These are phyloP conservation scores for Trichoderma sp. DNA, from an alignment of 2,329 filamentous ascomycete species.

Conservation along the genomic window DNA sequence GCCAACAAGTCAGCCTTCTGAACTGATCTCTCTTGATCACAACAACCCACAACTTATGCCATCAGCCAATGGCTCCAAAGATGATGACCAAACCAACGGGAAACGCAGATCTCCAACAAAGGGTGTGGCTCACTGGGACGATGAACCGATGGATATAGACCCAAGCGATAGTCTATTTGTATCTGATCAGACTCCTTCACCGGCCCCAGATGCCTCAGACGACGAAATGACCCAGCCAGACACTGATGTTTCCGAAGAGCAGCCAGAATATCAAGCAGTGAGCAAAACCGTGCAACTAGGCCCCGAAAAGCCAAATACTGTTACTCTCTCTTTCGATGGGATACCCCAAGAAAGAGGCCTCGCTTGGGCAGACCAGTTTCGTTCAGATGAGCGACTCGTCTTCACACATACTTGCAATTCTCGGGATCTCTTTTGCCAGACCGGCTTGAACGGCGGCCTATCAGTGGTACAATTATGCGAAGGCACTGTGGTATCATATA, in stretches of 20 bases:
- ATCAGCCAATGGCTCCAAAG: neutral
- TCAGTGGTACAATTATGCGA: slow-evolving; percentile 22
- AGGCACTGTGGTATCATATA: slow-evolving; percentile 24
- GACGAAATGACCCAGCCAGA: neutral
- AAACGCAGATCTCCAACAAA: neutral
- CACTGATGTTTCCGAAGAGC: neutral
- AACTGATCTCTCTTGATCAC: slow-evolving; percentile 31
- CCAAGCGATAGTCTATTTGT: slow-evolving; percentile 28
- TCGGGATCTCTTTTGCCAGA: slow-evolving; percentile 30
- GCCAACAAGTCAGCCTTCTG: slow-evolving; percentile 34
- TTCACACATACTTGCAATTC: slow-evolving; percentile 38
- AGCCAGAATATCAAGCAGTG: neutral
- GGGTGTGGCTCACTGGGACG: slow-evolving; percentile 26
- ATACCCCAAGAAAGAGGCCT: slow-evolving; percentile 20
- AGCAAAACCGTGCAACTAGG: slow-evolving; percentile 23
- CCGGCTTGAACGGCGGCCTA: slow-evolving; percentile 3
- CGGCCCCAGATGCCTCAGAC: neutral
- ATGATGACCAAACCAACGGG: neutral
- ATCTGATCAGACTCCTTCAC: neutral
- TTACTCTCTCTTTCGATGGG: slow-evolving; percentile 21
- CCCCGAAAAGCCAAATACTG: neutral
- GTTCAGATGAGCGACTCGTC: slow-evolving; percentile 25
- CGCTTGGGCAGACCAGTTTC: slow-evolving; percentile 31
- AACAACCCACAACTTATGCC: neutral
- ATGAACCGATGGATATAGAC: slow-evolving; percentile 25